Evolutionary conservation across 2,329 filamentous ascomycete genomes (phyloP), one percentile per base, ranked within the genome.

Genomic region (Herpotrichia juniperi): DNA sequence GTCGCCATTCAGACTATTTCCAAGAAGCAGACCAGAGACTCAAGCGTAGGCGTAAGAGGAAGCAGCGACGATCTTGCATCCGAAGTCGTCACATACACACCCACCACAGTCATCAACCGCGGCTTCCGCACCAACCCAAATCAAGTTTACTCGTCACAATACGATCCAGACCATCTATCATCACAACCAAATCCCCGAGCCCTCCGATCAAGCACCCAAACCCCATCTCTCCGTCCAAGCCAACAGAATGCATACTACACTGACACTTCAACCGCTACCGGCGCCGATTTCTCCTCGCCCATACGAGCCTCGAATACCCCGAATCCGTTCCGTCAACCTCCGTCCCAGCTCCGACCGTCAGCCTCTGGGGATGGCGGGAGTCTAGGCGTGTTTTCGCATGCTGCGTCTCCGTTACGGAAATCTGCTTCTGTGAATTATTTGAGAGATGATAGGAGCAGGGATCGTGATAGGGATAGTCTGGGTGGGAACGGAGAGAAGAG

Each of bases 91-190:
- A 81, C 81, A 14, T 87, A 86, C 66, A 85, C 83, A 1, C 84
- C 85, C 1, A 82, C 81, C 0, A 81, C 83, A 7, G 75, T 86
- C 44, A 78, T 96, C 60, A 88, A 88, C 53, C 87, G 90, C 40
- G 85, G 85, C 1, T 97, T 96, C 73, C 83, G 85, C 57, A 90
- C 89, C 1, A 90, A 92, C 52, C 88, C 91, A 4, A 97, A 97
- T 68, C 87, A 89, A 1, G 91, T 89, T 68, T 94, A 94, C 68
- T 75, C 84, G 26, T 84, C 83, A 53, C 86, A 91, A 60, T 82
- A 91, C 57, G 86, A 93, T 62, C 87, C 89, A 0, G 86, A 93
- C 42, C 79, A 77, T 40, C 62, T 63, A n/a, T 47, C 63, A 9
- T 55, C 48, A 21, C 50, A 50, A 34, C 50, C 46, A 24, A 53